Evolutionary conservation across 495 filamentous ascomycete genomes (phyloP).

Genomic region (Tetracladium marchalianum): DNA sequence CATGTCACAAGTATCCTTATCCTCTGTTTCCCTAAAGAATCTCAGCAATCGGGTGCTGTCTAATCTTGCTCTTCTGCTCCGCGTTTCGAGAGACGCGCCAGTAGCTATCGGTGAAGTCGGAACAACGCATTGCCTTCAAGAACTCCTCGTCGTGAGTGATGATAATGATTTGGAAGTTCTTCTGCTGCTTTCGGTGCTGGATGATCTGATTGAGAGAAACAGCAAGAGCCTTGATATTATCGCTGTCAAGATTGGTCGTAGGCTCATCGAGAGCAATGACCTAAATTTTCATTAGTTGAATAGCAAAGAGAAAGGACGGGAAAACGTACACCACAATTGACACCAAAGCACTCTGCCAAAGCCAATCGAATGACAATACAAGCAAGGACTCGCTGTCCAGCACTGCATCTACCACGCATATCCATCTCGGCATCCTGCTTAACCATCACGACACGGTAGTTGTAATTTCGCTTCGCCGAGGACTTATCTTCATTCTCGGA

Average conservation of each 20-base stretch:
- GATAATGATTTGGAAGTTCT: constrained; percentile 95
- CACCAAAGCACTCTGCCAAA: constrained; percentile 91
- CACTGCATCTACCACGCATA: constrained; percentile 96
- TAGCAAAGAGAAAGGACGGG: background rate
- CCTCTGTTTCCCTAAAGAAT: constrained; percentile 3
- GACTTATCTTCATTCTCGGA: constrained; percentile 67
- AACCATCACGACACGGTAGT: constrained; percentile 97
- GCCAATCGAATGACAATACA: constrained; percentile 97
- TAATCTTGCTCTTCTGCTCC: constrained; percentile 79
- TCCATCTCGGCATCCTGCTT: constrained; percentile 98
- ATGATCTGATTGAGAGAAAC: constrained; percentile 83
- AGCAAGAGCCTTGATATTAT: constrained; percentile 87
- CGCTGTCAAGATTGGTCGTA: constrained; percentile 90
- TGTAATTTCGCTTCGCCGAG: constrained; percentile 76
- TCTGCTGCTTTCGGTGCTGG: constrained; percentile 67
- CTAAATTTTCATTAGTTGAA: constrained; percentile 13
- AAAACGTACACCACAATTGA: constrained; percentile 66
- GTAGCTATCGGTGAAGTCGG: constrained; percentile 90
- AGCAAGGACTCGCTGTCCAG: constrained; percentile 91
- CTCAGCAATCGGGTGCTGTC: constrained; percentile 55
- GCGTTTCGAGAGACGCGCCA: constrained; percentile 76
- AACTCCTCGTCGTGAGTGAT: constrained; percentile 99
- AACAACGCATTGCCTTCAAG: constrained; percentile 80
- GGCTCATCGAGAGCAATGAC: constrained; percentile 96
- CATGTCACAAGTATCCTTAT: too few species aligned